These are phyloP conservation scores for Rugiboletus extremiorientalis DNA, from an alignment of 1,284 basidiomycete genomes.

Conservation along the genomic window DNA sequence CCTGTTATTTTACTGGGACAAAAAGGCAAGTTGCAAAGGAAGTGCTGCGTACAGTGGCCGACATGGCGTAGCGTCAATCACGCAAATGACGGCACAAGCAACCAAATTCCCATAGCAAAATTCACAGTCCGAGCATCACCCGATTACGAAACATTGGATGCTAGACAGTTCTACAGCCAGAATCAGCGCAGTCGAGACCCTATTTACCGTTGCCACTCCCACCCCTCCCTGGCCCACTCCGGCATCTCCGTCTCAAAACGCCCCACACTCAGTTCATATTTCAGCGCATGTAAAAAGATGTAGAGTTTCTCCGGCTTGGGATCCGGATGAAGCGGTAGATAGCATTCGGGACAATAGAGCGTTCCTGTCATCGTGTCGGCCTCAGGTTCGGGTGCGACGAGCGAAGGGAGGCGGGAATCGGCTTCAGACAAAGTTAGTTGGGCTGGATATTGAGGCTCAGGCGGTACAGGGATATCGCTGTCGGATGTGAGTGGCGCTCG, in stretches of 20 bases:
- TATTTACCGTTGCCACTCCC: slow-evolving; percentile 53
- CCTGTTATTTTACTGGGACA: no score
- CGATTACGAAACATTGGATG: no score
- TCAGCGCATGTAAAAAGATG: slow-evolving; percentile 90
- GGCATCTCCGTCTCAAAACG: slow-evolving; percentile 76
- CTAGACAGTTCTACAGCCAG: no score
- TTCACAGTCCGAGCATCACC: no score
- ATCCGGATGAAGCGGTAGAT: slow-evolving; percentile 87
- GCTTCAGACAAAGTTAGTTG: slow-evolving; percentile 26
- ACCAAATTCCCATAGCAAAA: no score
- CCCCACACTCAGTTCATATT: slow-evolving; percentile 77
- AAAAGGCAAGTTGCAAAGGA: no score
- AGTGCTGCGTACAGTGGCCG: no score
- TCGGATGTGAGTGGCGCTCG: neutral
- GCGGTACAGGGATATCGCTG: neutral
- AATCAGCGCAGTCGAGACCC: neutral
- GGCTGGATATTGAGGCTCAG: neutral
- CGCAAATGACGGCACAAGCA: no score
- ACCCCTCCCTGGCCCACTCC: slow-evolving; percentile 67
- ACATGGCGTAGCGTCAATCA: no score
- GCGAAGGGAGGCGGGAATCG: slow-evolving; percentile 15
- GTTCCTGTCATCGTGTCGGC: slow-evolving; percentile 32
- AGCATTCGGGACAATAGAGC: slow-evolving; percentile 83
- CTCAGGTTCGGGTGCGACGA: slow-evolving; percentile 26
- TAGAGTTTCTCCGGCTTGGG: slow-evolving; percentile 88